These are phyloP conservation scores for Lipomyces sp. DNA, from an alignment of 805 yeast species.

Conservation along the genomic window DNA sequence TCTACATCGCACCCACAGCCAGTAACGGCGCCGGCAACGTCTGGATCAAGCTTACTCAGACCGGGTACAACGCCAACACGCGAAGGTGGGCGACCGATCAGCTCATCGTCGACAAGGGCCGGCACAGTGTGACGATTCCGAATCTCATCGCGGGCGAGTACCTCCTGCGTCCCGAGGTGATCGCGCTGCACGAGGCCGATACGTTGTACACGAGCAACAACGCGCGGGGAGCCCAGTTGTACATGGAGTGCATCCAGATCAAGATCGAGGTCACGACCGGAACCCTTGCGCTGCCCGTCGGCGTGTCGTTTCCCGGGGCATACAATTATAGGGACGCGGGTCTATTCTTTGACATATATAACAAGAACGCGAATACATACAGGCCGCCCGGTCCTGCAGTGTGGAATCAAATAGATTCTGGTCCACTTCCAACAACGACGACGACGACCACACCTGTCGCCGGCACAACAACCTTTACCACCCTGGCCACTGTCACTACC, in stretches of 20 bases:
- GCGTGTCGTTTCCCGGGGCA: slow-evolving; percentile 26
- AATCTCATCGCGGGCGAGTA: slow-evolving; percentile 20
- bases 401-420: too few species aligned
- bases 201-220: slow-evolving; percentile 2
- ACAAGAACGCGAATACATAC: slow-evolving; percentile 10
- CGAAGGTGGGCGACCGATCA: slow-evolving; percentile 20
- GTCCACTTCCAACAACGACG: too few species aligned
- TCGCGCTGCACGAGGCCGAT: slow-evolving; percentile 20
- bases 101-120: slow-evolving; percentile 12
- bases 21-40: slow-evolving; percentile 9
- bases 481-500: too few species aligned
- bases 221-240: slow-evolving; percentile 20
- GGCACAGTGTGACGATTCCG: slow-evolving; percentile 18
- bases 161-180: slow-evolving; percentile 21
- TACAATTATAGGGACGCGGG: slow-evolving; percentile 20
- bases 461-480: too few species aligned
- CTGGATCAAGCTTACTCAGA: slow-evolving; percentile 21
- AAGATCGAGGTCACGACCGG: slow-evolving; percentile 10
- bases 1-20: slow-evolving; percentile 17
- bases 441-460: too few species aligned
- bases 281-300: slow-evolving; percentile 7
- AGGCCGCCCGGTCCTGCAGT: slow-evolving; percentile 25
- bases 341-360: slow-evolving; percentile 14
- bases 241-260: slow-evolving; percentile 23
- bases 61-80: slow-evolving; percentile 5